Evolutionary conservation across 441 rosid genomes (phyloP).

Genomic region (Gossypium schwendimanii): DNA sequence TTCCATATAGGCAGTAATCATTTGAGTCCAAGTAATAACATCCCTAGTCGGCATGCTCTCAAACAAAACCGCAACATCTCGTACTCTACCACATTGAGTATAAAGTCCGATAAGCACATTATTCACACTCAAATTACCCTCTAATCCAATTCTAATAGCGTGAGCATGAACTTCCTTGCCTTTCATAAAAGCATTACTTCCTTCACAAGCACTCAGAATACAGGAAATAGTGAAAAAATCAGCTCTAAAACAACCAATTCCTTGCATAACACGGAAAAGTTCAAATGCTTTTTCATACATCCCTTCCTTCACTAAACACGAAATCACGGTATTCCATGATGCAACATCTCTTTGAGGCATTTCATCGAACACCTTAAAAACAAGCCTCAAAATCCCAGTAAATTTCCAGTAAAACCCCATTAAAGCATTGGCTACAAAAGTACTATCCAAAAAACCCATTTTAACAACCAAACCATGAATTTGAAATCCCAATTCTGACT

Average conservation of each 20-base stretch:
- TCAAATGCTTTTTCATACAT: slow-evolving; percentile 39
- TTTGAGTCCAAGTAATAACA: slow-evolving; percentile 55
- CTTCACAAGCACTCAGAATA: slow-evolving; percentile 53
- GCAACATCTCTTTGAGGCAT: slow-evolving; percentile 55
- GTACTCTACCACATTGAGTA: slow-evolving; percentile 35
- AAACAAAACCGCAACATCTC: slow-evolving; percentile 38
- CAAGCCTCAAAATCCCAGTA: slow-evolving; percentile 28
- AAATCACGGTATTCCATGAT: slow-evolving; percentile 71
- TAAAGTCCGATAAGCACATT: slow-evolving; percentile 65
- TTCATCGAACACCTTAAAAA: slow-evolving; percentile 48
- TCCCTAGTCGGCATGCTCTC: slow-evolving; percentile 49
- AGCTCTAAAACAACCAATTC: slow-evolving; percentile 27
- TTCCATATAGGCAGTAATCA: slow-evolving; percentile 59
- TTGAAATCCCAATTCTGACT: slow-evolving; percentile 55
- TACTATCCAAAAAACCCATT: slow-evolving; percentile 27
- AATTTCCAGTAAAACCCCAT: slow-evolving; percentile 53
- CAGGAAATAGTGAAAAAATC: slow-evolving; percentile 56
- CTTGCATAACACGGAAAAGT: slow-evolving; percentile 34
- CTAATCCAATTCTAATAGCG: slow-evolving; percentile 51
- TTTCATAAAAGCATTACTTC: slow-evolving; percentile 27
- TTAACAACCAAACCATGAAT: slow-evolving; percentile 59
- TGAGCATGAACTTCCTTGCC: slow-evolving; percentile 64
- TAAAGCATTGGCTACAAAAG: slow-evolving; percentile 46
- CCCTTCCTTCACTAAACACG: slow-evolving; percentile 41
- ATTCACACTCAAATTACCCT: slow-evolving; percentile 44